Base-by-base conservation (phyloP, 2,329 filamentous ascomycete species). In the Ophiostoma novo-ulmi region DNA sequence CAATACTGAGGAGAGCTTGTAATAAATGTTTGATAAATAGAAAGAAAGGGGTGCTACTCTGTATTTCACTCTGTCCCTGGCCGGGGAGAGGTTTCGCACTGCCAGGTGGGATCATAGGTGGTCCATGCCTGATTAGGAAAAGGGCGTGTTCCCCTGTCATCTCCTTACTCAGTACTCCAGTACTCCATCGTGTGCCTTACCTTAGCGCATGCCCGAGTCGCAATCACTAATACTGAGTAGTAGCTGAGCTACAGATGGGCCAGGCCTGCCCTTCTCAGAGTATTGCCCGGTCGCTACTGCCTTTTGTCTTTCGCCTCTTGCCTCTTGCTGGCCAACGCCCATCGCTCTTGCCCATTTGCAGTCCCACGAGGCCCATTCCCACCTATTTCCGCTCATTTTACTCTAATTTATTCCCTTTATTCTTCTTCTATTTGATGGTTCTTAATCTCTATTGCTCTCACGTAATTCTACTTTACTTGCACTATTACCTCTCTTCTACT, bases 111-210 rank as follows among this genome's bases (percentile, higher is more conserved):
- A 63, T 63, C 26, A 63, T 6, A 8, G 58, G 58, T 36, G 52
- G 52, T 13, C 58, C 58, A 64, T 31, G 31, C 58, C 58, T 36
- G n/a, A 35, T 36, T 64, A 36, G 58, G 58, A 36, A 36, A 64
- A 64, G 58, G 58, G 26, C 58, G 58, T 64, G 31, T 36, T 17
- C 31, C 58, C 58, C 58, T 64, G 58, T 26, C 58, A 64, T 36
- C 26, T 64, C 58, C 58, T 14, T 36, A 13, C 31, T 58, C 31
- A 31, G 31, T 31, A 1, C n/a, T n/a, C n/a, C n/a, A n/a, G 2
- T 26, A n/a, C 22, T 64, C 58, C 58, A 64, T 64, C 13, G 58
- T 64, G 58, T 64, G 58, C 58, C 58, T 64, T 64, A 64, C 58
- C 58, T 64, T 64, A 64, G 58, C 58, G 58, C 52, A 55, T 7